phyloP scores from a whole-genome alignment of 83 land plant genomes.

The Picea abies region DNA sequence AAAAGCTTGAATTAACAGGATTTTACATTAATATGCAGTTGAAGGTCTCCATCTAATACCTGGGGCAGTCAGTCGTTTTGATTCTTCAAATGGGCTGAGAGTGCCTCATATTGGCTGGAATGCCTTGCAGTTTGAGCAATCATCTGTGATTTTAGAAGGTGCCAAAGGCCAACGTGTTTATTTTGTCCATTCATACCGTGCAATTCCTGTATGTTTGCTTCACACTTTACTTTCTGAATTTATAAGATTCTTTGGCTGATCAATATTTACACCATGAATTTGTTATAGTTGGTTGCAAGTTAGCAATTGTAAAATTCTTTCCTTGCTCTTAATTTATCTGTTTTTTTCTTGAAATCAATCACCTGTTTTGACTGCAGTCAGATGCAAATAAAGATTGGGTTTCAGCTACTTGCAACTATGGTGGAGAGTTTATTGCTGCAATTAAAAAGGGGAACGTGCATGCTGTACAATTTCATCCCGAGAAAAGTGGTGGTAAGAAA shows the following conservation, averaged over 20 bases:
- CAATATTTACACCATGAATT: not conserved
- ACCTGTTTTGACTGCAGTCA: conserved; percentile 42
- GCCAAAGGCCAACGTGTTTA: conserved; percentile 84
- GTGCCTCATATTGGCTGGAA: conserved; percentile 99
- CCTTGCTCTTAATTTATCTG: not conserved
- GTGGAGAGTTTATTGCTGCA: conserved; percentile 87
- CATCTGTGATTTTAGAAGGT: conserved; percentile 68
- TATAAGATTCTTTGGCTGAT: not conserved
- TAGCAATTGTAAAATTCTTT: not conserved
- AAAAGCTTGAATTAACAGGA: not conserved
- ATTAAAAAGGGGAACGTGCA: conserved; percentile 83
- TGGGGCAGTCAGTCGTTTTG: conserved; percentile 89
- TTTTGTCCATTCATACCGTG: conserved; percentile 99
- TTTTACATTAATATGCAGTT: conserved; percentile 41
- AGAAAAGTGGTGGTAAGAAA: conserved; percentile 93
- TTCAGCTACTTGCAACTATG: conserved; percentile 92
- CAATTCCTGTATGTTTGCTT: conserved; percentile 71
- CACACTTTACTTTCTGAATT: not conserved
- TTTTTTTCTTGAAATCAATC: conserved; percentile 4
- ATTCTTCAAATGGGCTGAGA: conserved; percentile 75
- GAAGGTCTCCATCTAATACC: conserved; percentile 95
- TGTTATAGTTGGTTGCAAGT: not conserved
- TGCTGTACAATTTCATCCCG: conserved; percentile 99
- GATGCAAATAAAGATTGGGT: conserved; percentile 94
- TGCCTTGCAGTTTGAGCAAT: conserved; percentile 61